A percentile compares a stretch with the other conserved stretches of the same genome.
These are phyloP conservation scores for Calonectria leucothoes DNA, from an alignment of 2,329 filamentous ascomycete species.

Conservation along the genomic window DNA sequence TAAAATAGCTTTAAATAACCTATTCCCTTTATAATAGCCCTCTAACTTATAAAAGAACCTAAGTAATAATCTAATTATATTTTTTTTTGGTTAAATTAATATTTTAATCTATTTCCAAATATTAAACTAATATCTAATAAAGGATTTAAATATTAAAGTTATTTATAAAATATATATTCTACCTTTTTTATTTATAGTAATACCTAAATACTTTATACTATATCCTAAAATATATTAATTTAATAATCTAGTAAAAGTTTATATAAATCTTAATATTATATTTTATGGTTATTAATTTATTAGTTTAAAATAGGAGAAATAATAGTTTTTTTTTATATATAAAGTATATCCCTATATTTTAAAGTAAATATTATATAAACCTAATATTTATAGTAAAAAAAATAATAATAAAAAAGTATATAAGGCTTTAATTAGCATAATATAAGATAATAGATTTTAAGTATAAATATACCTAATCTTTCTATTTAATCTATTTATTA, in stretches of 20 bases:
- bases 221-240: neutral
- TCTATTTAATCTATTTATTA: neutral
- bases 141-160: neutral
- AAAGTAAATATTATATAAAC: neutral
- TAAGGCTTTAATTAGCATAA: neutral
- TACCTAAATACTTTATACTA: neutral
- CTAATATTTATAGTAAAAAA: neutral
- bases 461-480: neutral
- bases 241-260: neutral
- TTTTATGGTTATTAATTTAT: neutral
- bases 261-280: conserved; percentile 1
- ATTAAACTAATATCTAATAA: neutral
- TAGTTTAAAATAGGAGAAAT: neutral
- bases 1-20: no score
- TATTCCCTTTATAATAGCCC: no score
- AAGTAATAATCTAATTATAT: neutral
- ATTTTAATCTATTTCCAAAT: neutral
- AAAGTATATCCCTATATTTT: neutral
- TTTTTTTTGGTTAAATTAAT: neutral
- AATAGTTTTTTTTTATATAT: neutral
- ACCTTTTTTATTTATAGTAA: neutral
- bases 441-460: neutral
- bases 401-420: neutral
- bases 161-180: neutral
- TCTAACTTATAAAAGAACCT: neutral